Evolutionary conservation across 108 stramenopile species (phyloP).

Genomic region (Conticribra guillardii): DNA sequence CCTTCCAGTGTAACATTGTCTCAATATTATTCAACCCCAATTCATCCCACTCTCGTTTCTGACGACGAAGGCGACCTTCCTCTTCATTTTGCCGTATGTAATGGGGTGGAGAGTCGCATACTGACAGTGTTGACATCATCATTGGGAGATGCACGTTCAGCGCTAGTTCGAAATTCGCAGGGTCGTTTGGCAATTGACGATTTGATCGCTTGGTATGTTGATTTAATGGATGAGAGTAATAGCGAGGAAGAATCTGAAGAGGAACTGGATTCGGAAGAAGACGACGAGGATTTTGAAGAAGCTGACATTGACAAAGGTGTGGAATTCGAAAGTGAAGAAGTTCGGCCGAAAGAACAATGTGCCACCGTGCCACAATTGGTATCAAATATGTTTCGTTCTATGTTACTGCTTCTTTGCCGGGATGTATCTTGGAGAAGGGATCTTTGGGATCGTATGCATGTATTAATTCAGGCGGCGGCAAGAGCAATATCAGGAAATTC

Average conservation of each 20-base stretch:
- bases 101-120: conserved; percentile 9
- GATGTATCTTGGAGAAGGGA: conserved; percentile 4
- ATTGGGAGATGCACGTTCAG: conserved; percentile 9
- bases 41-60: conserved; percentile 31
- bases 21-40: not conserved
- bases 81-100: conserved; percentile 35
- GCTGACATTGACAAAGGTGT: conserved; percentile 13
- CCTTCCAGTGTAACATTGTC: not conserved
- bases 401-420: not conserved
- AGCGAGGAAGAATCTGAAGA: not conserved
- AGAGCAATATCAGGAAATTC: not conserved
- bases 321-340: conserved; percentile 5
- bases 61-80: conserved; percentile 42
- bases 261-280: not conserved
- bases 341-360: not conserved
- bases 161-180: conserved; percentile 17
- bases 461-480: conserved; percentile 10
- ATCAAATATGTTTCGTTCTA: not conserved
- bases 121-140: conserved; percentile 15
- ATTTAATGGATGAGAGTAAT: not conserved
- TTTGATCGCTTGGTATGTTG: conserved; percentile 26
- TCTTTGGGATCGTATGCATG: conserved; percentile 9
- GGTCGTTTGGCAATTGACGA: conserved; percentile 32
- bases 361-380: not conserved
- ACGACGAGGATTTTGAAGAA: conserved; percentile 6